Evolutionary conservation across 441 rosid species (phyloP).

Genomic region (Flueggea neowawraea): DNA sequence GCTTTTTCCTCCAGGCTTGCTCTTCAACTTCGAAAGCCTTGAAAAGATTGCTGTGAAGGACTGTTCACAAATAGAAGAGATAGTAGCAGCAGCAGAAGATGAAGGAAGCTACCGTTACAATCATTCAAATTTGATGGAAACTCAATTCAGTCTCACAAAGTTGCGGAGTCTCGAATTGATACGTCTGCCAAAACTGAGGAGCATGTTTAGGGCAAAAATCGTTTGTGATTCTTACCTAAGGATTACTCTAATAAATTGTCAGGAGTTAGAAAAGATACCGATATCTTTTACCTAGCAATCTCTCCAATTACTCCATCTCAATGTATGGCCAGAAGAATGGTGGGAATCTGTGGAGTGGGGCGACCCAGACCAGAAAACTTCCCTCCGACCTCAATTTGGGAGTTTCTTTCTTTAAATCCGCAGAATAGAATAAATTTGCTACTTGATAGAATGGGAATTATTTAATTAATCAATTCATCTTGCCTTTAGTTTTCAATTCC

Average conservation of each 20-base stretch:
- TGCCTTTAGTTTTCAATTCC: too few relatives aligned
- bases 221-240: slow-evolving; percentile 8
- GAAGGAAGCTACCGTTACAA: too few relatives aligned
- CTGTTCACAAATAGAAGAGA: slow-evolving; percentile 12
- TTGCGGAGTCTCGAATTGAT: background rate
- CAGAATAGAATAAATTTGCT: too few relatives aligned
- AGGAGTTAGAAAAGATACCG: background rate
- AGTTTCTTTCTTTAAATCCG: too few relatives aligned
- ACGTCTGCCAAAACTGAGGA: background rate
- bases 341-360: slow-evolving; percentile 9
- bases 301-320: background rate
- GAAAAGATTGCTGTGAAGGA: background rate
- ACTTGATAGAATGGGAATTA: too few relatives aligned
- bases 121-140: too few relatives aligned
- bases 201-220: slow-evolving; percentile 11
- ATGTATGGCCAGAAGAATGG: background rate
- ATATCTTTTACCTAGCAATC: background rate
- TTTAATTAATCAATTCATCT: too few relatives aligned
- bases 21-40: slow-evolving; percentile 12
- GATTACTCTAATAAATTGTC: background rate
- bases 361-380: too few relatives aligned
- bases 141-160: slow-evolving; percentile 9
- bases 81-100: slow-evolving; percentile 6
- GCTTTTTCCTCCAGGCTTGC: slow-evolving; percentile 5
- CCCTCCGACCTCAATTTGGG: too few relatives aligned